Conservation (phyloP, 23 red algal species). For the Gracilaria domingensis region DNA sequence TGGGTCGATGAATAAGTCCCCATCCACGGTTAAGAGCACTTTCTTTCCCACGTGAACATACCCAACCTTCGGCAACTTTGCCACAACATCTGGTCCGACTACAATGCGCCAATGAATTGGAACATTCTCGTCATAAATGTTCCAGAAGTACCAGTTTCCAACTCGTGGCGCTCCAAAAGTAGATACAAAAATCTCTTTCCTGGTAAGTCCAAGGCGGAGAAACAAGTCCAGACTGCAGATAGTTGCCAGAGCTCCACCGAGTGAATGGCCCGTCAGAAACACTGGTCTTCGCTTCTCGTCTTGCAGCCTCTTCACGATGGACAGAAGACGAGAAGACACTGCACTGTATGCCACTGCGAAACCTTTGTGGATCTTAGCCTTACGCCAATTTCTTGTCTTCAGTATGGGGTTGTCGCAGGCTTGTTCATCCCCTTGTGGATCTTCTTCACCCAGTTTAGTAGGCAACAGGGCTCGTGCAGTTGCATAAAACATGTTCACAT, state of each 20-base stretch:
- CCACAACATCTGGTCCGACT: constrained; percentile 83
- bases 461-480: constrained; percentile 73
- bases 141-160: constrained; percentile 74
- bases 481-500: constrained; percentile 78
- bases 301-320: constrained; percentile 56
- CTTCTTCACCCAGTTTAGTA: constrained; percentile 64
- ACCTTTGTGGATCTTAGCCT: constrained; percentile 80
- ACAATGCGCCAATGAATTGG: constrained; percentile 87
- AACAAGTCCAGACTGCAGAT: constrained; percentile 83
- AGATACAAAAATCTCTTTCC: constrained; percentile 84
- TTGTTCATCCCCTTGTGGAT: constrained; percentile 42
- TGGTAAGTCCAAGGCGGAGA: constrained; percentile 55
- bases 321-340: constrained; percentile 52
- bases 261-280: constrained; percentile 93
- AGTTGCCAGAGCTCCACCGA: constrained; percentile 88
- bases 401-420: constrained; percentile 51
- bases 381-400: constrained; percentile 48
- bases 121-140: constrained; percentile 76
- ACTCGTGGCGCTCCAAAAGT: constrained; percentile 84
- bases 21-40: constrained; percentile 82
- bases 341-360: constrained; percentile 77
- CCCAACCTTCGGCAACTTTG: constrained; percentile 84
- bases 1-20: constrained; percentile 91
- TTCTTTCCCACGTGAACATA: constrained; percentile 88
- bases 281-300: constrained; percentile 77